A percentile compares a stretch with the other conserved stretches of the same genome.
Conservation (phyloP, 208 protist genomes). For the Trichomonas vaginalis region DNA sequence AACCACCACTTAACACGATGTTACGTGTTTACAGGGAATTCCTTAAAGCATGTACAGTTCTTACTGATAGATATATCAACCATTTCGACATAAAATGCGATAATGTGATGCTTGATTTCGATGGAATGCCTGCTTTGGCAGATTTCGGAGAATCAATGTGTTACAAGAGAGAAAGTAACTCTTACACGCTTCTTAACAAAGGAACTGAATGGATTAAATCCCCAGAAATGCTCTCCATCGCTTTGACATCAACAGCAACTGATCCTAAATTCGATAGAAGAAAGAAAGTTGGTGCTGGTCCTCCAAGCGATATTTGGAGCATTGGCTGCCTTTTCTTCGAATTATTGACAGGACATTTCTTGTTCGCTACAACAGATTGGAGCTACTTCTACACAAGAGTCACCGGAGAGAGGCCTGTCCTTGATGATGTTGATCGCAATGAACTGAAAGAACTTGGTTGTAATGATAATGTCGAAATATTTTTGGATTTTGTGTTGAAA, state of each 20-base stretch:
- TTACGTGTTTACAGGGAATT: background rate
- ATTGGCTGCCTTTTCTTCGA: constrained; percentile 30
- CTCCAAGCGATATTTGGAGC: constrained; percentile 26
- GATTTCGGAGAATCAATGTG: constrained; percentile 13
- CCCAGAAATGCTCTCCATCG: background rate
- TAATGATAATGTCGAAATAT: background rate
- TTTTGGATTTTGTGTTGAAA: background rate
- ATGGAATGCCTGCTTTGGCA: background rate
- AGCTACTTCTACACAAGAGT: constrained; percentile 2
- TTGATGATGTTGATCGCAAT: background rate
- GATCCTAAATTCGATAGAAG: background rate
- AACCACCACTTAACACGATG: background rate
- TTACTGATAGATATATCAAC: background rate
- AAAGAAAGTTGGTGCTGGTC: constrained; percentile 11
- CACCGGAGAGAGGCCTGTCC: background rate
- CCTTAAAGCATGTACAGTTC: background rate
- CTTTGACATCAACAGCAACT: background rate
- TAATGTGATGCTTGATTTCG: background rate
- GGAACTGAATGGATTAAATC: constrained; percentile 16
- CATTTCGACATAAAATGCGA: constrained; percentile 17
- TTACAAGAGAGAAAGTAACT: background rate
- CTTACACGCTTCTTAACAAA: background rate
- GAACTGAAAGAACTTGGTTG: background rate
- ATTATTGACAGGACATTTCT: constrained; percentile 27
- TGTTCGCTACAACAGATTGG: constrained; percentile 19